Percentiles rank a stretch among this genome's conserved stretches.
Conservation (phyloP, 805 yeast species). For the Trichomonascus vanleenenianus region DNA sequence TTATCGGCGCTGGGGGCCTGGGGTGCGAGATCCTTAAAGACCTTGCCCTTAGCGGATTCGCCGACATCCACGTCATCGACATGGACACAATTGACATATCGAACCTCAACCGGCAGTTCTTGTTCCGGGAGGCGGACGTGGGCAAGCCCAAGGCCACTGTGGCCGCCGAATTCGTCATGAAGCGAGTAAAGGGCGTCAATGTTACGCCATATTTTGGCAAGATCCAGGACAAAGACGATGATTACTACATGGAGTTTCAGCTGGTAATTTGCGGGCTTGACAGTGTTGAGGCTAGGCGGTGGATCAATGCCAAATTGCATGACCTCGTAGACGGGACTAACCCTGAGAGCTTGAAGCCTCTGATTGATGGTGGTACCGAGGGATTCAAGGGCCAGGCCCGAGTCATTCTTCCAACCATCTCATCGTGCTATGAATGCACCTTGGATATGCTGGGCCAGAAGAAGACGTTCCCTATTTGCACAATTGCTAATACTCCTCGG, state of each 20-base stretch:
- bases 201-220: conserved; percentile 56
- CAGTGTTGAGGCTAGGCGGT: conserved; percentile 80
- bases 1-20: conserved; percentile 74
- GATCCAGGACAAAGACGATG: conserved; percentile 55
- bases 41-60: conserved; percentile 62
- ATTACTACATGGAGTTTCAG: conserved; percentile 60
- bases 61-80: conserved; percentile 59
- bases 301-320: conserved; percentile 71
- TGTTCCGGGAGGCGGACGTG: conserved; percentile 53
- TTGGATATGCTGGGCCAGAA: conserved; percentile 55
- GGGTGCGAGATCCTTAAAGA: conserved; percentile 77
- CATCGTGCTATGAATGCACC: conserved; percentile 92
- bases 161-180: conserved; percentile 51
- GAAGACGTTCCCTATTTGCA: conserved; percentile 79
- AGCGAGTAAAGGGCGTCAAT: conserved; percentile 33
- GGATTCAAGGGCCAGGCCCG: conserved; percentile 90
- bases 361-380: conserved; percentile 94
- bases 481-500: conserved; percentile 91
- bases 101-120: conserved; percentile 68
- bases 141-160: conserved; percentile 60
- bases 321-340: conserved; percentile 46
- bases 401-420: conserved; percentile 73
- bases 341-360: conserved; percentile 46
- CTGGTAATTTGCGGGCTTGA: conserved; percentile 84
- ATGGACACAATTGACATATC: conserved; percentile 80